phyloP scores from a whole-genome alignment of 192 early-diverging fungal genomes.

The Coemansia furcata region DNA sequence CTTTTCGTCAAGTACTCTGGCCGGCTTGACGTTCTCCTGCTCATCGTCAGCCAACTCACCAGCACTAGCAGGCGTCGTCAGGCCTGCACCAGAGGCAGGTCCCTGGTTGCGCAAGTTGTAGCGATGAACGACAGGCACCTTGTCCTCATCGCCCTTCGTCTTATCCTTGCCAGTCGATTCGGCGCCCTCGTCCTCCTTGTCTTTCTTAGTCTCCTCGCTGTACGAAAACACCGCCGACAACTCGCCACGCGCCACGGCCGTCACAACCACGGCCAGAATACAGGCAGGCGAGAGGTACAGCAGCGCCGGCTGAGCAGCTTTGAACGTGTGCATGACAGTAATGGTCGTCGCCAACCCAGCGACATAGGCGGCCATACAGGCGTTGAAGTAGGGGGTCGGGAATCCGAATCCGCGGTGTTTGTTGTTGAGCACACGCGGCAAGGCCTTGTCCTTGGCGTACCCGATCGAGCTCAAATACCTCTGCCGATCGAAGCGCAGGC shows the following conservation, averaged over 20 bases:
- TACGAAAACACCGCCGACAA: constrained; percentile 64
- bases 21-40: constrained; percentile 22
- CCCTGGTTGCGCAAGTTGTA: constrained; percentile 38
- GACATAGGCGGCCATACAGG: constrained; percentile 78
- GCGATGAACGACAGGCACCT: constrained; percentile 17
- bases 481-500: constrained; percentile 85
- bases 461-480: constrained; percentile 60
- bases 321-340: constrained; percentile 91
- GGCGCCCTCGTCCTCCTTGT: constrained; percentile 40
- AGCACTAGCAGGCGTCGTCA: constrained; percentile 20
- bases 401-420: constrained; percentile 55
- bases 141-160: constrained; percentile 37
- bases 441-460: constrained; percentile 52
- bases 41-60: constrained; percentile 50
- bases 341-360: constrained; percentile 86
- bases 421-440: constrained; percentile 38
- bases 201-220: constrained; percentile 57
- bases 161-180: constrained; percentile 14
- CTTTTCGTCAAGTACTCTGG: constrained; percentile 27
- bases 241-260: constrained; percentile 66
- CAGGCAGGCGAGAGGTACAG: constrained; percentile 97
- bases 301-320: constrained; percentile 94
- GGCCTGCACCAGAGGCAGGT: not conserved
- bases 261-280: constrained; percentile 76
- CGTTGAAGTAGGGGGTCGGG: constrained; percentile 84